These are phyloP conservation scores for Neospora caninum DNA, from an alignment of 169 alveolate genomes.

Conservation along the genomic window DNA sequence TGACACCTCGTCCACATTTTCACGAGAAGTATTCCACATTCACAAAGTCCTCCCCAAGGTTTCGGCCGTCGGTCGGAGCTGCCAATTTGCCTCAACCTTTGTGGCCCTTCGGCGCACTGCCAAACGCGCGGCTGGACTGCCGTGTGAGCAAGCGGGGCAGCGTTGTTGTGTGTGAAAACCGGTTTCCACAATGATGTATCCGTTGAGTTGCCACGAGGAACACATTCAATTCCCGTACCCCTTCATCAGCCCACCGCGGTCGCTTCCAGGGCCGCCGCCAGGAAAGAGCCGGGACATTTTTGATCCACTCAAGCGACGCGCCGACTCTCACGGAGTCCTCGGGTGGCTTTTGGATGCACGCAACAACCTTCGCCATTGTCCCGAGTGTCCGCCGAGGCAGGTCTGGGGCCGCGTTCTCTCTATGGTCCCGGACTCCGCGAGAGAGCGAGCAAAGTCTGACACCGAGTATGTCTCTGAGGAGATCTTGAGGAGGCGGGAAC, in stretches of 20 bases:
- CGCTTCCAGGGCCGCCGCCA: conserved; percentile 63
- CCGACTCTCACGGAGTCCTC: conserved; percentile 35
- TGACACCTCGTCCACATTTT: too few species aligned
- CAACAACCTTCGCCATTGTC: conserved; percentile 28
- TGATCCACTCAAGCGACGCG: conserved; percentile 13
- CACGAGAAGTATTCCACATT: too few species aligned
- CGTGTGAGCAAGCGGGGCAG: too few species aligned
- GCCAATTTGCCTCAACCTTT: too few species aligned
- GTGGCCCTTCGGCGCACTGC: too few species aligned
- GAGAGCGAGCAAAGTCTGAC: neutral
- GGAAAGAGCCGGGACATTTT: conserved; percentile 36
- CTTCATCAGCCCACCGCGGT: conserved; percentile 53
- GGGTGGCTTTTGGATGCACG: conserved; percentile 46
- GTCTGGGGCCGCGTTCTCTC: conserved; percentile 14
- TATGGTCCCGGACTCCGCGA: neutral
- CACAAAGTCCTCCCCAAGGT: too few species aligned
- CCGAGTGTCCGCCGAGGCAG: neutral
- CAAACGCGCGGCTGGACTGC: too few species aligned
- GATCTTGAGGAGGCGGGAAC: neutral
- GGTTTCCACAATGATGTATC: conserved; percentile 20
- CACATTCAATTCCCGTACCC: conserved; percentile 58
- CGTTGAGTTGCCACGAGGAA: neutral
- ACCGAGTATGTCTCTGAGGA: neutral
- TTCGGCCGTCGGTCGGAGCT: too few species aligned
- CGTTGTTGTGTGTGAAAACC: neutral